Percentiles rank a stretch among this genome's conserved stretches.
These are phyloP conservation scores for Fusarium sp. DNA, from an alignment of 2,329 filamentous ascomycete species.

Conservation along the genomic window DNA sequence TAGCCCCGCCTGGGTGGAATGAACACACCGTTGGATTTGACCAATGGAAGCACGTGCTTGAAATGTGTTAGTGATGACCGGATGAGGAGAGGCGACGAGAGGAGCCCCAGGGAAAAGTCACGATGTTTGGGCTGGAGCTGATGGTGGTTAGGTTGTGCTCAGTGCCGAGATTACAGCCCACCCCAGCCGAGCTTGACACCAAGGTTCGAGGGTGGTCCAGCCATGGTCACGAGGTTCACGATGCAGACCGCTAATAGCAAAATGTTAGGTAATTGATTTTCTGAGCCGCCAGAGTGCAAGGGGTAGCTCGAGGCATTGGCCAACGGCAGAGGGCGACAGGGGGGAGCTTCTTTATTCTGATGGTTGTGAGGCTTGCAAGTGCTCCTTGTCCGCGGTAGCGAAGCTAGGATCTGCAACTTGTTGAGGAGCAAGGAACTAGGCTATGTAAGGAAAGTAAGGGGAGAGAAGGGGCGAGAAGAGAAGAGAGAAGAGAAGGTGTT, in stretches of 20 bases:
- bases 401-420: constrained; percentile 30
- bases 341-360: constrained; percentile 4
- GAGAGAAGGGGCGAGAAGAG: neutral
- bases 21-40: constrained; percentile 27
- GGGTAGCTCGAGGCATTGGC: constrained; percentile 32
- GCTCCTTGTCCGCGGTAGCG: constrained; percentile 19
- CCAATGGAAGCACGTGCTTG: constrained; percentile 25
- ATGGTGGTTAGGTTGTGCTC: constrained; percentile 16
- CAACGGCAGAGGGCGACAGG: constrained; percentile 20
- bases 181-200: constrained; percentile 21
- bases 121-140: constrained; percentile 34
- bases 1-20: constrained; percentile 3
- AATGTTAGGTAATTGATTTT: constrained; percentile 40
- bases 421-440: constrained; percentile 26
- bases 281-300: constrained; percentile 23
- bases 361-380: constrained; percentile 31
- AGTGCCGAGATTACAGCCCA: constrained; percentile 23
- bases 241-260: constrained; percentile 39
- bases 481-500: constrained; percentile 2
- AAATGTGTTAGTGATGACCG: constrained; percentile 18
- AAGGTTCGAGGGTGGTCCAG: constrained; percentile 25
- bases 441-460: constrained; percentile 32
- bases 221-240: constrained; percentile 27
- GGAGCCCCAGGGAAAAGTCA: constrained; percentile 32
- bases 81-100: constrained; percentile 18